Evolutionary conservation across 23 red algal genomes (phyloP).

Genomic region (Agarophyton chilense): DNA sequence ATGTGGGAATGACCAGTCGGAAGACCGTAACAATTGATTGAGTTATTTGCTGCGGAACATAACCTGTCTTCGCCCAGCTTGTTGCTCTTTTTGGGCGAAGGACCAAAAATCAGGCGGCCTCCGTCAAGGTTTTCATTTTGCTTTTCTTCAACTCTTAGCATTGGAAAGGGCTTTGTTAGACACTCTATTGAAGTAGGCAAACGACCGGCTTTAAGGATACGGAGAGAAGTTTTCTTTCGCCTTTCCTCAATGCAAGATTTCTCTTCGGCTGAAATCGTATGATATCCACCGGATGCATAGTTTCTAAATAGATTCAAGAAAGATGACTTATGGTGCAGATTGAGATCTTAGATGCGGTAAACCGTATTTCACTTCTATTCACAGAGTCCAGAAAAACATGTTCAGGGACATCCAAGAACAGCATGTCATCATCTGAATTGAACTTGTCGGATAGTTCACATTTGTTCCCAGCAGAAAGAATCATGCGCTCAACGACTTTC

Average conservation of each 20-base stretch:
- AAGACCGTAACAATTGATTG: neutral
- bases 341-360: conserved; percentile 42
- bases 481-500: conserved; percentile 1
- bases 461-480: conserved; percentile 15
- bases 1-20: neutral
- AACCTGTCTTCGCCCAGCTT: neutral
- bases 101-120: neutral
- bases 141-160: conserved; percentile 9
- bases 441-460: conserved; percentile 41
- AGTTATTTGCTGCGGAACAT: neutral
- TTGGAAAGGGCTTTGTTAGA: conserved; percentile 43
- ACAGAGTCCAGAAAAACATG: conserved; percentile 58
- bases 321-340: conserved; percentile 49
- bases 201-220: conserved; percentile 19
- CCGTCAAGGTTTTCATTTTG: neutral
- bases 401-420: neutral
- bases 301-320: conserved; percentile 49
- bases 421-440: neutral
- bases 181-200: conserved; percentile 37
- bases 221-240: neutral
- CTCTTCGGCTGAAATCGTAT: conserved; percentile 39
- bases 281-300: conserved; percentile 37
- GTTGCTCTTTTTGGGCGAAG: neutral
- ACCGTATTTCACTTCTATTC: conserved; percentile 42
- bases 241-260: neutral